phyloP scores from a whole-genome alignment of 306 rosid genomes.

The apple (Malus domestica) region DNA sequence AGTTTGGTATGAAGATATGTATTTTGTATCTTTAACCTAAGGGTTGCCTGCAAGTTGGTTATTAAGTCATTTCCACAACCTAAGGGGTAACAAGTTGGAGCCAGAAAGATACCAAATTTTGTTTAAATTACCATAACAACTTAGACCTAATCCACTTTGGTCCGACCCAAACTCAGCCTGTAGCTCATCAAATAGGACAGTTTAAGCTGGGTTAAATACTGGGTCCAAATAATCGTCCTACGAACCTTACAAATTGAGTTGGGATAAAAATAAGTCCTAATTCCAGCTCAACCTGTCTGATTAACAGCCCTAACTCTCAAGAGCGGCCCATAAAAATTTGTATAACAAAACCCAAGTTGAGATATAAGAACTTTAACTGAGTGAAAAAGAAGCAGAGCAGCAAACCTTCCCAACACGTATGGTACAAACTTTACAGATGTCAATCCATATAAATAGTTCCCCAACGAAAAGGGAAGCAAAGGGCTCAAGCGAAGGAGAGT shows the following conservation, averaged over 20 bases:
- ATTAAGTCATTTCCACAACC: neutral
- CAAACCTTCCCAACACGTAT: slow-evolving; percentile 89
- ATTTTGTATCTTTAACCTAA: too few relatives aligned
- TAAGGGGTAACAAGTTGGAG: neutral
- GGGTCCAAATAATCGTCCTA: neutral
- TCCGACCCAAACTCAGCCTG: neutral
- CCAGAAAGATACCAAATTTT: neutral
- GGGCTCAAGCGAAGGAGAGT: slow-evolving; percentile 98
- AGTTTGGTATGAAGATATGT: too few relatives aligned
- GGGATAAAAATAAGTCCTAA: neutral
- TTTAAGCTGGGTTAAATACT: neutral
- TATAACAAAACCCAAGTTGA: neutral
- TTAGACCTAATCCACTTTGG: neutral
- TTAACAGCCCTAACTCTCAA: neutral
- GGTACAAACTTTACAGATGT: slow-evolving; percentile 94
- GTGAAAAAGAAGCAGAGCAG: slow-evolving; percentile 5
- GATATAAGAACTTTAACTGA: neutral
- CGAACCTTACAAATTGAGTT: neutral
- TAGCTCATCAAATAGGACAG: neutral
- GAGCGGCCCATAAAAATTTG: neutral
- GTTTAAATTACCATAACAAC: neutral
- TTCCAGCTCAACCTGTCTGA: neutral
- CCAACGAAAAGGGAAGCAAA: slow-evolving; percentile 90
- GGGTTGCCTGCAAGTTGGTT: neutral
- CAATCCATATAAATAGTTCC: slow-evolving; percentile 90